Evolutionary conservation across 768 basidiomycete genomes (phyloP), one percentile per base, ranked within the genome.

Genomic region (Ramaria sp.): DNA sequence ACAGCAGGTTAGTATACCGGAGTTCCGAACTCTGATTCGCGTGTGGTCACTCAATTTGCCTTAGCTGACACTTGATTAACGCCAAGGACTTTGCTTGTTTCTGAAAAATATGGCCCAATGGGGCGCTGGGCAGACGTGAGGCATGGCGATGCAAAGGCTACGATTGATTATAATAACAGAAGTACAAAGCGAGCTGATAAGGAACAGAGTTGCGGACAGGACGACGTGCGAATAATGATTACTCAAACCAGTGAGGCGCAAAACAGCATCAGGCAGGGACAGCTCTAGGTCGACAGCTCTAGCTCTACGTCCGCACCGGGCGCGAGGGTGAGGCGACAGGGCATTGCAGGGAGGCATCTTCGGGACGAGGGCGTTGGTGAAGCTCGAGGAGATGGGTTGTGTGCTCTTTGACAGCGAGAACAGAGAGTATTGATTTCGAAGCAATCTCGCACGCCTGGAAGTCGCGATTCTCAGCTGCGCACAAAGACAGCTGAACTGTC

Each of bases 391-490:
- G 79, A 46, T 76, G 75, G 24, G 77, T 68, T 12, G 75, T 74
- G 53, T 91, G 89, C 70, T 88, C 83, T 57, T 73, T 77, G 19
- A 80, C 81, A 65, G 84, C 78, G 41, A 91, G 73, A 24, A 88
- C 84, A 59, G 79, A 77, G 11, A 74, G 71, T 48, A 91, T 84
- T 1, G 88, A 90, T 57, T 78, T 74, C 66, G 84, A 82, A 15
- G 84, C 86, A 10, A 85, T 75, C 59, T 82, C 75, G 63, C 86
- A 87, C 3, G 82, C 79, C 86, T 89, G 58, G 47, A 57, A 53
- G 54, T 34, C 27, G 27, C 22, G 51, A 55, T 39, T 22, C 42
- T 34, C 33, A 24, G 30, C 57, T 61, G 73, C 73, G 60, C 77
- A 78, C 15, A 76, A 75, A 56, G 30, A 13, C 24, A 11, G 3